Evolutionary conservation across 805 yeast genomes (phyloP), one percentile per base, ranked within the genome.

Genomic region (Lachancea quebecensis): DNA sequence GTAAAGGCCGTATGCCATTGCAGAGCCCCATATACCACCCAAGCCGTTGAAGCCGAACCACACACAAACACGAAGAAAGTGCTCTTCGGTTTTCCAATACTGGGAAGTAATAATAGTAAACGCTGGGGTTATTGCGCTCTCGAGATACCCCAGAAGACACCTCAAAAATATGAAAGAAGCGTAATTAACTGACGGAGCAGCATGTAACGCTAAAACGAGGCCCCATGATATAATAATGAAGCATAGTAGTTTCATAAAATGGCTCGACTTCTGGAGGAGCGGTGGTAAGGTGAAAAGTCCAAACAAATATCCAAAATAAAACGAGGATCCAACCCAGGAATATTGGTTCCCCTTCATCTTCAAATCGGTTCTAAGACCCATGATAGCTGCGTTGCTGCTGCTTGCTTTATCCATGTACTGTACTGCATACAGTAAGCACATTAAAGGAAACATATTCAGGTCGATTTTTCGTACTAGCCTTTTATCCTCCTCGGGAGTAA

Each of bases 151-250:
- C 15, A 75, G 57, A 34, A 74, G 50, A 12, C 68, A 66, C 52
- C 81, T 62, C 17, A 69, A 59, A 12, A 69, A 66, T 17, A 74
- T 48, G 39, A 74, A 66, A 0, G 77, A 74, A 6, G 71, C 62
- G 47, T 64, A 73, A 33, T 53, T 57, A 8, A 51, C 35, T 39
- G 66, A 55, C 2, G 78, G 70, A 3, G 71, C 73, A 3, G 81
- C 68, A 46, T 73, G 75, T 14, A 75, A 62, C 35, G 74, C 67
- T 34, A 78, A 60, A 14, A 77, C 61, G 29, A 55, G 56, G 21
- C 85, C 85, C 87, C 87, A 82, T 0, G 73, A 33, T 16, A 77
- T 55, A 35, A 80, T 70, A 45, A 71, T 68, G 2, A 56, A 44
- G n/a, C 74, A 60, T 2, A 73, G 67, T 1, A 77, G 59, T 50